phyloP scores from a whole-genome alignment of 164 flowering plant genomes.

The Liriodendron chinense region DNA sequence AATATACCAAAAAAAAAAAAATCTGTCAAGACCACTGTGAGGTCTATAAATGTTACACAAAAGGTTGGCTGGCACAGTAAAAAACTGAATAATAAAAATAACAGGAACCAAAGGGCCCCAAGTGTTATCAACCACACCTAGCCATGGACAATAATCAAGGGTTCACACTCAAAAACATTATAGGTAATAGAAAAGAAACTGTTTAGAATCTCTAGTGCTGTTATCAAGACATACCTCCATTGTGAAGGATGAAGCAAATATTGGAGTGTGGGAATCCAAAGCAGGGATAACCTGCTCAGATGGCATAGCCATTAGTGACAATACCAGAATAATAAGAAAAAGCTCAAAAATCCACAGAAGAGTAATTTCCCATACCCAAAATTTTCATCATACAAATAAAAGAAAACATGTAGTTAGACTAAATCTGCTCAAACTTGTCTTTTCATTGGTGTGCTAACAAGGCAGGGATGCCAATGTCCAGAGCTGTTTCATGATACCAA shows the following conservation, averaged over 20 bases:
- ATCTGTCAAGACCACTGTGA: not conserved
- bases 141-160: not conserved
- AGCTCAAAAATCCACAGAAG: not conserved
- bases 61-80: not conserved
- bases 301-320: not conserved
- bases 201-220: not conserved
- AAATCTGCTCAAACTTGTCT: not conserved
- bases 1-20: not conserved
- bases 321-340: not conserved
- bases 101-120: not conserved
- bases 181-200: not conserved
- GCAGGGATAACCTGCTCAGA: constrained; percentile 87
- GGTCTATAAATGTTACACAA: not conserved
- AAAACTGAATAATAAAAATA: not conserved
- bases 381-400: not conserved
- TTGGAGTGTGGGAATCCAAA: constrained; percentile 82
- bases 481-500: not conserved
- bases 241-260: constrained; percentile 96
- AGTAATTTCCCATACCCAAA: not conserved
- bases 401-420: not conserved
- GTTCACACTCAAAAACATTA: not conserved
- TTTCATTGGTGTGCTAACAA: not conserved
- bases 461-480: not conserved
- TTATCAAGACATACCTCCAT: constrained; percentile 70
- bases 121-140: not conserved